Evolutionary conservation across 495 filamentous ascomycete genomes (phyloP).

Genomic region (Aspergillus incahuasiensis): DNA sequence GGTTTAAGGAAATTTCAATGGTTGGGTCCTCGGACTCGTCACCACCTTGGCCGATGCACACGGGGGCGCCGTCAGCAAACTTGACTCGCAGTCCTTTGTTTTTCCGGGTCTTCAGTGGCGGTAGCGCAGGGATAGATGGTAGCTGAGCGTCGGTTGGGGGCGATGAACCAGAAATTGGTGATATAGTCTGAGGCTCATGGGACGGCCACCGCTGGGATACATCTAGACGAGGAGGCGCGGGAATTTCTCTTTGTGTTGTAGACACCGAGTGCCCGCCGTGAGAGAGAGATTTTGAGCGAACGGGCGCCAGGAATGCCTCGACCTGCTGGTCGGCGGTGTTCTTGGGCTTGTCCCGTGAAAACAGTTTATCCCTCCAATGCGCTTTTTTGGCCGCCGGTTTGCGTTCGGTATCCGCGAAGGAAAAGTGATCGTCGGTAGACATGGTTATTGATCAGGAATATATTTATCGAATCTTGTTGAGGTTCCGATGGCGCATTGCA

Average conservation of each 20-base stretch:
- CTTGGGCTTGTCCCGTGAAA: conserved; percentile 39
- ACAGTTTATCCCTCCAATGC: conserved; percentile 47
- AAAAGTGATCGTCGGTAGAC: conserved; percentile 39
- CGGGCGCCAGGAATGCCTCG: conserved; percentile 41
- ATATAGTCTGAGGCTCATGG: conserved; percentile 20
- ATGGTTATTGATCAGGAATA: conserved; percentile 23
- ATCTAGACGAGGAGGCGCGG: conserved; percentile 17
- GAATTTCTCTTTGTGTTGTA: conserved; percentile 16
- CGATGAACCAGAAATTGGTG: conserved; percentile 16
- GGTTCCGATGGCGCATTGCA: conserved; percentile 20
- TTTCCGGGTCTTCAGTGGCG: conserved; percentile 31
- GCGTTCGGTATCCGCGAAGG: conserved; percentile 32
- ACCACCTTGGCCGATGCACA: conserved; percentile 81
- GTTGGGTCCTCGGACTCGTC: conserved; percentile 71
- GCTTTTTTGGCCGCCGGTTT: conserved; percentile 35
- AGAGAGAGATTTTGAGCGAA: conserved; percentile 23
- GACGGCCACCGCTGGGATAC: conserved; percentile 24
- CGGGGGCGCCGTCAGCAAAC: conserved; percentile 62
- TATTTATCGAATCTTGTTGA: conserved; percentile 7
- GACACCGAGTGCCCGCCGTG: conserved; percentile 12
- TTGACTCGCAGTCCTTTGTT: conserved; percentile 65
- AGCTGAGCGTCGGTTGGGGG: conserved; percentile 15
- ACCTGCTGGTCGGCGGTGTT: conserved; percentile 39
- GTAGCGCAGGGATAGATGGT: not conserved
- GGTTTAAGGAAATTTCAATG: conserved; percentile 57